Evolutionary conservation across 768 basidiomycete species (phyloP), one percentile per base, ranked within the genome.

Genomic region (Podaxis sp.): DNA sequence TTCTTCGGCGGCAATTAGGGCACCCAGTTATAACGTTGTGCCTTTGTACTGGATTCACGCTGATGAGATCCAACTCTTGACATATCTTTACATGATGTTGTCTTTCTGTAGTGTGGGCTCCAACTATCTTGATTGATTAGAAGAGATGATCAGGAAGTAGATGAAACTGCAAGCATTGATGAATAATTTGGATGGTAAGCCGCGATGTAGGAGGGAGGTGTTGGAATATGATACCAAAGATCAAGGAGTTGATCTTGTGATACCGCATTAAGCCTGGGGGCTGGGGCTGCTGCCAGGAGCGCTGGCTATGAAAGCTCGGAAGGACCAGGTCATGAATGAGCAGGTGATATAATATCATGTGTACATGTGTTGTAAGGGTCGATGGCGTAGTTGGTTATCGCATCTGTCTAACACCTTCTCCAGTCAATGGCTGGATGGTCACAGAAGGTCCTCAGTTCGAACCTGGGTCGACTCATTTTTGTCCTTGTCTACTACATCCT

Each of bases 381-480:
- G 85, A 83, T 87, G 86, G 86, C 84, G 86, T 88, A 87, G 85
- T 85, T 87, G 85, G 85, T 88, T 87, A 88, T 88, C 86, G 85
- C 86, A 86, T 87, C 85, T 86, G 86, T 87, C 85, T 87, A 85
- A 88, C 85, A 87, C 53, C 59, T 61, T 46, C 51, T 54, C 59
- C 49, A 52, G 37, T 12, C 12, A 2, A 3, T 5, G 9, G 24
- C 24, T 54, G 59, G 51, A 8, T 38, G 58, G 37, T 61, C 60
- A 64, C 63, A 64, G 63, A 64, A 65, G 64, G 64, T 65, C 61
- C 60, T 54, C 57, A 57, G 57, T 63, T 65, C 64, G 60, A 65
- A 41, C 60, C 64, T 62, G 64, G 61, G 64, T 63, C 60, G 65
- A 59, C 56, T 55, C 65, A 58, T 15, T 50, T 51, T 57, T 60